Conservation (phyloP, 371 early-diverging fungal species). For the Mortierella sp. region DNA sequence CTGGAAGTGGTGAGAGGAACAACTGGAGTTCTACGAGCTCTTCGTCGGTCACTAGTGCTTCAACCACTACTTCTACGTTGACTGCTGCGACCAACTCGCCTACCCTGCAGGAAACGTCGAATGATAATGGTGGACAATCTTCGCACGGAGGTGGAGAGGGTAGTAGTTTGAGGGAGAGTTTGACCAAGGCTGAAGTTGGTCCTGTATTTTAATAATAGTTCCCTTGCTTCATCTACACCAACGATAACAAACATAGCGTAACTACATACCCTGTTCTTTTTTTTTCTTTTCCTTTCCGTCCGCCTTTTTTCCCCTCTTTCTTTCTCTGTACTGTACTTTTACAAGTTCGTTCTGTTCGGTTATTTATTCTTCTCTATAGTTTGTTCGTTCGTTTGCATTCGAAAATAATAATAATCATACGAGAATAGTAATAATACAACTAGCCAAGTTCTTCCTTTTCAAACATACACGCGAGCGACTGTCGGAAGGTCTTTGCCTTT, state of each 20-base stretch:
- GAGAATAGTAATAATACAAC: too few relatives aligned
- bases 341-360: neutral
- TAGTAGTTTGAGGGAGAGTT: neutral
- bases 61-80: conserved; percentile 16
- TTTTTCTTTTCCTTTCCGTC: neutral
- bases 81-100: conserved; percentile 31
- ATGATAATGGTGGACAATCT: neutral
- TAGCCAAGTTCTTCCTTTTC: too few relatives aligned
- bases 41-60: conserved; percentile 28
- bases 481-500: too few relatives aligned
- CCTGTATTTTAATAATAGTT: conserved; percentile 37
- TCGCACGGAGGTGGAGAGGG: neutral
- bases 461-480: too few relatives aligned
- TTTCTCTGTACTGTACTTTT: neutral
- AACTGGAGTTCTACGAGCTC: conserved; percentile 37
- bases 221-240: neutral
- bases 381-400: too few relatives aligned
- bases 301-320: neutral
- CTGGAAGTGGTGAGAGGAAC: neutral
- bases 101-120: conserved; percentile 16
- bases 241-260: neutral
- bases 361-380: too few relatives aligned
- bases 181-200: conserved; percentile 40
- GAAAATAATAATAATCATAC: too few relatives aligned
- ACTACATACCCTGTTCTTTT: neutral